Evolutionary conservation across 2,329 filamentous ascomycete species (phyloP), one percentile per base, ranked within the genome.

Genomic region (Fusarium sp.): DNA sequence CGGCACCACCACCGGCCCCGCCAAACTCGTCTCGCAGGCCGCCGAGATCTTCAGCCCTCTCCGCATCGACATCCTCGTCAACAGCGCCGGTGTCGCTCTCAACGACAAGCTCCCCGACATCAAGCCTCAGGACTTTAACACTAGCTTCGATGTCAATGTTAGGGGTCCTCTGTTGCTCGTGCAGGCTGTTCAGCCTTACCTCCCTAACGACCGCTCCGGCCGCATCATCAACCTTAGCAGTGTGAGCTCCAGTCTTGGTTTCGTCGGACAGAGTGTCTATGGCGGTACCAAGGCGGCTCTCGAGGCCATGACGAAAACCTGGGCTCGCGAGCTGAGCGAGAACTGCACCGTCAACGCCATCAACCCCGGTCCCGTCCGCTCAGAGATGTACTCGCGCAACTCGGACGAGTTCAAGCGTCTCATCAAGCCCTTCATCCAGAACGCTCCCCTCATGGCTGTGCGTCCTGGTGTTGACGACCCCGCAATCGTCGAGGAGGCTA

Each of bases 111-210:
- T 91, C 18, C 82, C 85, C 44, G 85, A 90, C 9, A 85, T 92
- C 68, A 87, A 85, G 10, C 72, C 83, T 6, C 84, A 85, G 6
- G 85, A 93, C 73, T 96, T 93, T 80, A 84, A 89, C 51, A 80
- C 83, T 71, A 88, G 90, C 64, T 95, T 91, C 82, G 86, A 87
- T 57, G 86, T 94, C 80, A 96, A 96, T 75, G 92, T 96, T 6
- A 86, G 91, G 4, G 93, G 91, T 0, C 93, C 93, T 2, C 79
- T 96, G 11, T 84, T 96, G 0, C 83, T 96, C n/a, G 85, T 91
- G 33, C 89, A 95, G 79, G 91, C 91, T 4, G 87, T 86, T 0
- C 78, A 88, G 23, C 89, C 89, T 0, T 90, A 90, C 77, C 85
- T 96, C 2, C 92, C 92, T 0, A 81, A 80, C 38, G 90, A 94